Conservation (phyloP, 176 grass and related monocot species). For the Echinochloa phyllopogon region DNA sequence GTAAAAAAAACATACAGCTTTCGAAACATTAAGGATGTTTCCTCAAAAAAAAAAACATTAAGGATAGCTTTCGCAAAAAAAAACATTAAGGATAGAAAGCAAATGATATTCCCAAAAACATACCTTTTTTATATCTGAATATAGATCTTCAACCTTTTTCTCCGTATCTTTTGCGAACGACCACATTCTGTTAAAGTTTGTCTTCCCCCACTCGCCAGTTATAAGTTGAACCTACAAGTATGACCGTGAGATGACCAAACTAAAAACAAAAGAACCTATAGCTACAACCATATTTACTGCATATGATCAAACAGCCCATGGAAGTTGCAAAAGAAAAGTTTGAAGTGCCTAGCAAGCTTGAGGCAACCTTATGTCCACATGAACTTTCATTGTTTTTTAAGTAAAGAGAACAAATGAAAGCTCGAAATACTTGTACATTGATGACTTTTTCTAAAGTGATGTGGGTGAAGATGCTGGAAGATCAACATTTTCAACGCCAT, state of each 20-base stretch:
- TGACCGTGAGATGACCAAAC: slow-evolving; percentile 12
- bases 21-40: no score
- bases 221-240: slow-evolving; percentile 42
- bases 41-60: neutral
- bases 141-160: slow-evolving; percentile 47
- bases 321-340: neutral
- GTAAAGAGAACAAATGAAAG: neutral
- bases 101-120: neutral
- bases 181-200: slow-evolving; percentile 37
- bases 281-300: neutral
- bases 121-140: slow-evolving; percentile 50
- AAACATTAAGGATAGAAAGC: neutral
- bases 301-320: neutral
- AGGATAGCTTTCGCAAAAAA: neutral
- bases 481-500: neutral
- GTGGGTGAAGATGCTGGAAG: neutral
- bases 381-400: neutral
- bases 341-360: neutral
- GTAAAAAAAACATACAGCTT: neutral
- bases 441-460: neutral
- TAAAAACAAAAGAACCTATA: slow-evolving; percentile 20
- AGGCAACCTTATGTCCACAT: neutral
- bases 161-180: slow-evolving; percentile 47
- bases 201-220: slow-evolving; percentile 33
- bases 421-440: neutral